Base-by-base conservation (phyloP, 1,139 yeast species). In the Kluyveromyces marxianus region DNA sequence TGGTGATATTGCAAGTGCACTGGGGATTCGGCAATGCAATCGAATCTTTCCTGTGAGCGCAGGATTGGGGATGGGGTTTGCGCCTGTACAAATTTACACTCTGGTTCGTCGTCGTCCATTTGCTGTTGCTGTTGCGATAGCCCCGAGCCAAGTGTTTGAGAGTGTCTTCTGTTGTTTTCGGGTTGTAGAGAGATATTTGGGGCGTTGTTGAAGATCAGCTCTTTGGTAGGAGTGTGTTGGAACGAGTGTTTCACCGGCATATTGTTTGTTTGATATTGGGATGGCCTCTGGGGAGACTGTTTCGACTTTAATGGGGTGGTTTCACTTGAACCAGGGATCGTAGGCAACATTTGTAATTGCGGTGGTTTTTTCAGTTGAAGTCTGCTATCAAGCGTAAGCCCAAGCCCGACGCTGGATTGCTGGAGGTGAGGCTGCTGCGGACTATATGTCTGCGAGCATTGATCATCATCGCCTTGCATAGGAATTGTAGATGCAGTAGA, bases 61-160 rank as follows among this genome's bases (percentile, higher is more conserved):
- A 67, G 49, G 3, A 65, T 61, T 25, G 72, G 70, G 0, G 71
- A 67, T 25, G 70, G 68, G 1, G 70, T 62, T 42, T 57, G 57
- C 14, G 68, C 55, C 7, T 53, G 44, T 8, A 45, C 49, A 38
- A 56, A 57, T 24, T 51, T 46, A 36, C 54, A 50, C 30, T 52
- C 57, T 4, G 59, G 54, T n/a, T 51, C 55, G 14, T 47, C 52
- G 21, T 36, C 26, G 7, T 26, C 21, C 21, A 14, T 14, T 14
- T 14, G 21, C 21, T 14, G 21, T 14, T 14, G 21, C 21, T 14
- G 21, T 14, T 14, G 21, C 21, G 21, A 14, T 14, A 14, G 21
- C 21, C 21, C 21, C 21, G 35, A 33, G 10, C 31, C 14, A 21
- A 4, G 8, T 42, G 25, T 44, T 46, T 14, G 44, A 36, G 14